Evolutionary conservation across 2,329 filamentous ascomycete species (phyloP).

Genomic region (Exophiala bonariae): DNA sequence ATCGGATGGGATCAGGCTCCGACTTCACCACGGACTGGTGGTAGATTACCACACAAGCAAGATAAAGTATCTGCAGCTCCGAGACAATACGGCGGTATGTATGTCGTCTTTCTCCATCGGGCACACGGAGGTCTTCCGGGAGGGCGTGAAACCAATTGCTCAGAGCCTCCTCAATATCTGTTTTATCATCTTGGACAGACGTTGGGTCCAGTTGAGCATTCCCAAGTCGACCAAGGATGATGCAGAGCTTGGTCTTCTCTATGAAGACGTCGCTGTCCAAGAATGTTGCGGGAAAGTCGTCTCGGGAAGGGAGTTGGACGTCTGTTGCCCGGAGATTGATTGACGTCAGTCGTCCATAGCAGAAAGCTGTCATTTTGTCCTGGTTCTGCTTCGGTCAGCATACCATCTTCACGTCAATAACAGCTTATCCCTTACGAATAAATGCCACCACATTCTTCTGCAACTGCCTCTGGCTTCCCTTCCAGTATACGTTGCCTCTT

Average conservation of each 20-base stretch:
- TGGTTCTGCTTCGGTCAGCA: too few species aligned
- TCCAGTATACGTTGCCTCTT: constrained; percentile 13
- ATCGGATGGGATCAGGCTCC: constrained; percentile 9
- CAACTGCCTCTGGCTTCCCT: constrained; percentile 12
- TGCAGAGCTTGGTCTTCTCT: constrained; percentile 67
- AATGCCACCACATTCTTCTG: constrained; percentile 18
- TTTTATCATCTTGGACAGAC: constrained; percentile 5
- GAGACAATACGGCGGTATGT: constrained; percentile 15
- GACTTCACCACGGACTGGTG: constrained; percentile 11
- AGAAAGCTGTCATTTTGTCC: constrained; percentile 15
- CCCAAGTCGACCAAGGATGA: constrained; percentile 64
- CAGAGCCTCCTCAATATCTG: constrained; percentile 9
- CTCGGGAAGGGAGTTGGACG: constrained; percentile 12
- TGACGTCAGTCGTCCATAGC: constrained; percentile 11
- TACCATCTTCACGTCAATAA: too few species aligned
- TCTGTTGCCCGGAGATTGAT: constrained; percentile 15
- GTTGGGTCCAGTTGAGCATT: constrained; percentile 11
- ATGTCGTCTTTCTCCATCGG: constrained; percentile 1
- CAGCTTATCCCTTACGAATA: constrained; percentile 11
- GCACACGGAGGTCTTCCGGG: constrained; percentile 6
- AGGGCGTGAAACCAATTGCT: constrained; percentile 7
- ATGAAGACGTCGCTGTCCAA: constrained; percentile 18
- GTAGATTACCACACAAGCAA: constrained; percentile 15
- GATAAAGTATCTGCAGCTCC: constrained; percentile 16
- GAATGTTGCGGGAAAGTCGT: constrained; percentile 13